Percentiles rank a stretch among this genome's conserved stretches.
Conservation (phyloP, 208 protist genomes). For the Leishmania amazonensis region DNA sequence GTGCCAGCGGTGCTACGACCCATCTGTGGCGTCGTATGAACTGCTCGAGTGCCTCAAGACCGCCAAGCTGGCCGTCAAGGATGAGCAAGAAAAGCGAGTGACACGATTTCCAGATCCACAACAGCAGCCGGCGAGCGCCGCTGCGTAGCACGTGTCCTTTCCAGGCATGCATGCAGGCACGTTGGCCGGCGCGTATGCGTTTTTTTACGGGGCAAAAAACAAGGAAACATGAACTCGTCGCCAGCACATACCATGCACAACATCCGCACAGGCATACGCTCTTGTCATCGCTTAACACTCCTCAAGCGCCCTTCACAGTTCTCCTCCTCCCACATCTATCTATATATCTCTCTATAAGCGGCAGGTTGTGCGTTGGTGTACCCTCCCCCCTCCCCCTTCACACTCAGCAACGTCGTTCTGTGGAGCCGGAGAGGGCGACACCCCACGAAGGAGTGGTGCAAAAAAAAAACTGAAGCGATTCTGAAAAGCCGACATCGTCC, state of each 20-base stretch:
- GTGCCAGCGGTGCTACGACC: constrained; percentile 83
- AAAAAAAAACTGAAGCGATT: not conserved
- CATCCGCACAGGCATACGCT: not conserved
- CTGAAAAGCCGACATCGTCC: not conserved
- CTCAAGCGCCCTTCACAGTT: not conserved
- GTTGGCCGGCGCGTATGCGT: not conserved
- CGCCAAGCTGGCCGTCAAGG: constrained; percentile 50
- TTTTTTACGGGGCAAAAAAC: not conserved
- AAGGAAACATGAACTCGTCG: not conserved
- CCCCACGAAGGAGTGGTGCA: not conserved
- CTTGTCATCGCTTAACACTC: constrained; percentile 8
- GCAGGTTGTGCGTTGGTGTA: not conserved
- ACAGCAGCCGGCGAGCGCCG: not conserved
- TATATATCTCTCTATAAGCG: not conserved
- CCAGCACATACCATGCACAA: not conserved
- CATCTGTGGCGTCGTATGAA: constrained; percentile 83
- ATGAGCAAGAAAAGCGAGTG: constrained; percentile 40
- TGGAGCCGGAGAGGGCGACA: not conserved
- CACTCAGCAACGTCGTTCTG: not conserved
- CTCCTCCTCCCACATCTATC: not conserved
- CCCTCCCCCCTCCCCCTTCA: not conserved
- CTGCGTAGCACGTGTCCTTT: not conserved
- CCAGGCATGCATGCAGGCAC: not conserved
- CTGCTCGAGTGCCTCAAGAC: constrained; percentile 81
- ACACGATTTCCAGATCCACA: not conserved